Evolutionary conservation across 257 asterid species (phyloP).

Genomic region (Prunella vulgaris): DNA sequence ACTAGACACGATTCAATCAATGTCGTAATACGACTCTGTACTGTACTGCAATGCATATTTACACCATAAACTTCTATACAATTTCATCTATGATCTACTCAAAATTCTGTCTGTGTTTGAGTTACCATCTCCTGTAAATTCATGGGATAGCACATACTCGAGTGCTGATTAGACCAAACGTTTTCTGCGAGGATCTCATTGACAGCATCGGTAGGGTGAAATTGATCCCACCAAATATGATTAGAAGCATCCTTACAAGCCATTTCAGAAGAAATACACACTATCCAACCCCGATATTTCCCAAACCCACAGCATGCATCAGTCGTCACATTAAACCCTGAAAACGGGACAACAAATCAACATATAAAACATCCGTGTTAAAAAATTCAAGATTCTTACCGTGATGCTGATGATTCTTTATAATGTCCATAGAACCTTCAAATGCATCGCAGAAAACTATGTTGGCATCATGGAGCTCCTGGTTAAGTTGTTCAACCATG

Average conservation of each 20-base stretch:
- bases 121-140: constrained; percentile 72
- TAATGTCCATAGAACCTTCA: constrained; percentile 86
- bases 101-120: background rate
- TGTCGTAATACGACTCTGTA: constrained; percentile 4
- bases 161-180: constrained; percentile 64
- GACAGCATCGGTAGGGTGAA: constrained; percentile 86
- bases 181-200: constrained; percentile 77
- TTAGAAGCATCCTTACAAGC: constrained; percentile 67
- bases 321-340: constrained; percentile 65
- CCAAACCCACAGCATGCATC: constrained; percentile 97
- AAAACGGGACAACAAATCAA: constrained; percentile 2
- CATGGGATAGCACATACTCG: constrained; percentile 84
- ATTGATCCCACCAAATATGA: constrained; percentile 96
- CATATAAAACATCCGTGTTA: background rate
- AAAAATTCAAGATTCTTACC: constrained; percentile 46
- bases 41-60: background rate
- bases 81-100: constrained; percentile 11
- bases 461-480: constrained; percentile 52
- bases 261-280: constrained; percentile 81
- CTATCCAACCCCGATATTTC: constrained; percentile 56
- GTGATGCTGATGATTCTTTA: constrained; percentile 52
- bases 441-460: constrained; percentile 83
- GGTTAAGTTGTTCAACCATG: constrained; percentile 61
- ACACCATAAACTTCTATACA: background rate
- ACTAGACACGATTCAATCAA: constrained; percentile 6